Conservation (phyloP, 2,329 filamentous ascomycete genomes). For the Pezicula carpinea region DNA sequence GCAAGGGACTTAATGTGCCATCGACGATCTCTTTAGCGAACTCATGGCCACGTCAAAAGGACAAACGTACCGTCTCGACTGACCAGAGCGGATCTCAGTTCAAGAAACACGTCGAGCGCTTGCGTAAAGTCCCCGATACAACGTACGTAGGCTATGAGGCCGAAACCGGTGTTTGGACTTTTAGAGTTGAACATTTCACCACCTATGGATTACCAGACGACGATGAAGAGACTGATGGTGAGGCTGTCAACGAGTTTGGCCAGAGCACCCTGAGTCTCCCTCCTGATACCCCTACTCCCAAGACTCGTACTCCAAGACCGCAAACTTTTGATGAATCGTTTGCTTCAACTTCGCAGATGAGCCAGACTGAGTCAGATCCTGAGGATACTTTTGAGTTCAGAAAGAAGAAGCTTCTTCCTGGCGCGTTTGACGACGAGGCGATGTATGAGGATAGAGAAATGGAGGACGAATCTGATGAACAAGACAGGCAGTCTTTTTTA, state of each 20-base stretch:
- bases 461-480: slow-evolving; percentile 35
- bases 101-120: slow-evolving; percentile 76
- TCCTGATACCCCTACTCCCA: slow-evolving; percentile 37
- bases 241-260: slow-evolving; percentile 37
- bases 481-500: slow-evolving; percentile 76
- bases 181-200: slow-evolving; percentile 93
- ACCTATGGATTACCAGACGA: slow-evolving; percentile 81
- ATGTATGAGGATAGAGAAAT: slow-evolving; percentile 51
- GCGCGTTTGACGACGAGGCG: slow-evolving; percentile 67
- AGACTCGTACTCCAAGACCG: slow-evolving; percentile 16
- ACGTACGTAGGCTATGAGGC: slow-evolving; percentile 76
- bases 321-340: slow-evolving; percentile 25
- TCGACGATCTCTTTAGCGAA: slow-evolving; percentile 85
- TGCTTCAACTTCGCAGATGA: slow-evolving; percentile 33
- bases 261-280: slow-evolving; percentile 45
- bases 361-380: slow-evolving; percentile 27
- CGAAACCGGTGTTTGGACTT: slow-evolving; percentile 81
- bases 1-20: slow-evolving; percentile 88
- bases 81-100: slow-evolving; percentile 62
- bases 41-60: slow-evolving; percentile 76
- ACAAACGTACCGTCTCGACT: slow-evolving; percentile 49
- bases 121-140: slow-evolving; percentile 76
- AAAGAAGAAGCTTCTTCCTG: slow-evolving; percentile 55
- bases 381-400: slow-evolving; percentile 31
- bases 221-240: slow-evolving; percentile 55